A percentile compares a stretch with the other conserved stretches of the same genome.
Evolutionary conservation across 202 grass and related monocot genomes (phyloP).

Genomic region (Setaria viridis): DNA sequence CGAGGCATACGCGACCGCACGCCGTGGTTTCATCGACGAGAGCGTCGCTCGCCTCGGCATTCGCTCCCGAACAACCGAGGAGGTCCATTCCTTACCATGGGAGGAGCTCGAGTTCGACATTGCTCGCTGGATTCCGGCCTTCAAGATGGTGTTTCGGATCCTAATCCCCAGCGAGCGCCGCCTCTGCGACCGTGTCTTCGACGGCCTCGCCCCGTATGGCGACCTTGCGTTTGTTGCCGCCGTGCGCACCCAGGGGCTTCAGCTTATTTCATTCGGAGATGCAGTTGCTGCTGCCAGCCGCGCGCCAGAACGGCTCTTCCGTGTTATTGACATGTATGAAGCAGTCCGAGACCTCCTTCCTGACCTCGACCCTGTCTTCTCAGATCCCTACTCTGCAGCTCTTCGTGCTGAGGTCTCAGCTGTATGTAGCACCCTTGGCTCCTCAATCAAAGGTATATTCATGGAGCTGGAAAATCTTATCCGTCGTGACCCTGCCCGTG

Average conservation of each 20-base stretch:
- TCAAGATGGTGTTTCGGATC: slow-evolving; percentile 92
- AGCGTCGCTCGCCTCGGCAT: slow-evolving; percentile 82
- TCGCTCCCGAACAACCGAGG: slow-evolving; percentile 61
- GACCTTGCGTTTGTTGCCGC: slow-evolving; percentile 87
- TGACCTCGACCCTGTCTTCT: slow-evolving; percentile 84
- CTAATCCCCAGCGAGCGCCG: slow-evolving; percentile 87
- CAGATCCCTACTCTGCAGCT: slow-evolving; percentile 82
- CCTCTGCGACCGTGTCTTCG: slow-evolving; percentile 87
- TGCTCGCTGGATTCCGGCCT: slow-evolving; percentile 76
- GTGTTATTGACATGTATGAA: slow-evolving; percentile 96
- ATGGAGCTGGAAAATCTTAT: slow-evolving; percentile 97
- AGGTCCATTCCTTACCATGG: slow-evolving; percentile 75
- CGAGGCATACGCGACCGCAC: slow-evolving; percentile 77
- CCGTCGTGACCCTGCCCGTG: slow-evolving; percentile 80
- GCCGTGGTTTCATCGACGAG: slow-evolving; percentile 83
- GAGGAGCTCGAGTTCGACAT: slow-evolving; percentile 88
- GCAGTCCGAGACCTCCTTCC: slow-evolving; percentile 82
- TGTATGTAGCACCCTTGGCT: slow-evolving; percentile 69
- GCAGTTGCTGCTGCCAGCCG: slow-evolving; percentile 73
- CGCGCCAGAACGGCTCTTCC: slow-evolving; percentile 83
- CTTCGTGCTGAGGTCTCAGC: slow-evolving; percentile 76
- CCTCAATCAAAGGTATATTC: slow-evolving; percentile 93
- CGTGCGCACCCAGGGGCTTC: slow-evolving; percentile 64
- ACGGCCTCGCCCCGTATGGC: slow-evolving; percentile 61
- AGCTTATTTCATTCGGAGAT: slow-evolving; percentile 83